Percentiles rank a stretch among this genome's conserved stretches.
Conservation (phyloP, 768 basidiomycete species). For the Psilocybe cubensis region DNA sequence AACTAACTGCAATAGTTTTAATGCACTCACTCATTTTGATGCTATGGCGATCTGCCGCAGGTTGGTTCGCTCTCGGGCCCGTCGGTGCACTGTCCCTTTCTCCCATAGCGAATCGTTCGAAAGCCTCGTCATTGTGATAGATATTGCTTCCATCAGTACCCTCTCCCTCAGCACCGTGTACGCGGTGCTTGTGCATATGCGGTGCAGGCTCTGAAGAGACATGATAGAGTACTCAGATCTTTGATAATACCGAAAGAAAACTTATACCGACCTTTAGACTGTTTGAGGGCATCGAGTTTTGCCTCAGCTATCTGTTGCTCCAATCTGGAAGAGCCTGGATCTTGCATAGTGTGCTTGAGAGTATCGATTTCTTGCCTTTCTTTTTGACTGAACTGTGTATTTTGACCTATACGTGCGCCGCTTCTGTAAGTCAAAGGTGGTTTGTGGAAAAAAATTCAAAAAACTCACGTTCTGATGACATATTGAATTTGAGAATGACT, state of each 20-base stretch:
- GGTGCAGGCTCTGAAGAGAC: slow-evolving; percentile 12
- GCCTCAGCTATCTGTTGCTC: slow-evolving; percentile 14
- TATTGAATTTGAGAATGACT: not conserved
- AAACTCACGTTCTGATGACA: not conserved
- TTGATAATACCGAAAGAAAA: not conserved
- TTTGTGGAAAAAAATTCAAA: not conserved
- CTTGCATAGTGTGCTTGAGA: not conserved
- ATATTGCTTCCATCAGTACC: slow-evolving; percentile 7
- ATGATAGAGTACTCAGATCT: not conserved
- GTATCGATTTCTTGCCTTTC: slow-evolving; percentile 8
- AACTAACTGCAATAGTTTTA: not conserved
- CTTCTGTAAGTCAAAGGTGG: not conserved
- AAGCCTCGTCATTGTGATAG: slow-evolving; percentile 23
- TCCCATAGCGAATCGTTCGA: slow-evolving; percentile 26
- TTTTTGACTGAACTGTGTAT: not conserved
- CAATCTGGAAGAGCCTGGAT: not conserved
- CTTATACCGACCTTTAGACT: slow-evolving; percentile 15
- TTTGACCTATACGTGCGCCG: not conserved
- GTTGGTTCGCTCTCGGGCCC: slow-evolving; percentile 12
- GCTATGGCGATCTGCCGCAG: slow-evolving; percentile 4
- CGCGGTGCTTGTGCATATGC: slow-evolving; percentile 19
- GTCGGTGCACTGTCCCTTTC: not conserved
- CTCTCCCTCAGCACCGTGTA: slow-evolving; percentile 1
- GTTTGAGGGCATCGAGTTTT: slow-evolving; percentile 4
- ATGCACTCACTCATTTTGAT: slow-evolving; percentile 18